Conservation (phyloP, 208 protist genomes). For the Wallacemonas sp. region DNA sequence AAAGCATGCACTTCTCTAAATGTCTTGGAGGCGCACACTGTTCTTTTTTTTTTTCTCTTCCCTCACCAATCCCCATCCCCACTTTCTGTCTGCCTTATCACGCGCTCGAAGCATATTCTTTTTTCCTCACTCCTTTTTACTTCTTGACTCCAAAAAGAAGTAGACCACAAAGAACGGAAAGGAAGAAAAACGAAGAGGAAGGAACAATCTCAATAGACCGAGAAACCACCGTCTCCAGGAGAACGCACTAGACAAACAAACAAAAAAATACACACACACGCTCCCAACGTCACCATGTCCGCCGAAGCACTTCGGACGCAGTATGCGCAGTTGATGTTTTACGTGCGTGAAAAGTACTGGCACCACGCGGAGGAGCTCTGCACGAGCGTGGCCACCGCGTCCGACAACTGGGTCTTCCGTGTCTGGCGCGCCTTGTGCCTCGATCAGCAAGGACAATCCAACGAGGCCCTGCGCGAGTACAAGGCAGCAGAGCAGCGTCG, state of each 20-base stretch:
- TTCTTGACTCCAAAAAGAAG: background rate
- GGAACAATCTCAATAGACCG: slow-evolving; percentile 8
- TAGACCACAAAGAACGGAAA: slow-evolving; percentile 15
- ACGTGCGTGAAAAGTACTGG: slow-evolving; percentile 82
- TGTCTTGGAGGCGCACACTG: too few species aligned
- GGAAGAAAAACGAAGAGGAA: slow-evolving; percentile 22
- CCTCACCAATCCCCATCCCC: too few species aligned
- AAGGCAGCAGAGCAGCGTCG: slow-evolving; percentile 68
- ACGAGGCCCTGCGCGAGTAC: slow-evolving; percentile 86
- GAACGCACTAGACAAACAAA: too few species aligned
- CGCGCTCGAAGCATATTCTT: too few species aligned
- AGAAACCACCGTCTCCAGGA: too few species aligned
- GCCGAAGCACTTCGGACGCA: slow-evolving; percentile 57
- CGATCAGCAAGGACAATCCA: slow-evolving; percentile 77
- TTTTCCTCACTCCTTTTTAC: background rate
- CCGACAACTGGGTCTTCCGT: slow-evolving; percentile 81
- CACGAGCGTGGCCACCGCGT: slow-evolving; percentile 56
- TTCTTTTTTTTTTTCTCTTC: too few species aligned
- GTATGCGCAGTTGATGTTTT: slow-evolving; percentile 84
- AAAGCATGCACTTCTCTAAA: too few species aligned
- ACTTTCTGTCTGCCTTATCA: too few species aligned
- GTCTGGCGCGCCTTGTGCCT: slow-evolving; percentile 81
- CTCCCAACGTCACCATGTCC: slow-evolving; percentile 26
- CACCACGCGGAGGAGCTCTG: slow-evolving; percentile 83
- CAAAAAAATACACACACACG: slow-evolving; percentile 22